Base-by-base conservation (phyloP, 768 basidiomycete species). In the Cytidiella melzeri region DNA sequence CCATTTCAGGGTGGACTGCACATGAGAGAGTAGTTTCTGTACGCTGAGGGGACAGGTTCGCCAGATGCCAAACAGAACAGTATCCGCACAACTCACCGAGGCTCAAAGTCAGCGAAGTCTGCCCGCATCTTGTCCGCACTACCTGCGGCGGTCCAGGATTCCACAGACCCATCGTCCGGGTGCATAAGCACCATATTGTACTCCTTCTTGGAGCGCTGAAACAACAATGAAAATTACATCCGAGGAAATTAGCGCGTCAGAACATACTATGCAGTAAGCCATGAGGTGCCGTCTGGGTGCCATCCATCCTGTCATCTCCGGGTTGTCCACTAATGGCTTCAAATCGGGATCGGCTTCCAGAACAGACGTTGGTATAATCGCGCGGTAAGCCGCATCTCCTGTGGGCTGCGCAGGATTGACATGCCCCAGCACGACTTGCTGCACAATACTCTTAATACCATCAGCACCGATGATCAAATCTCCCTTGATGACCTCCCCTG, bases 371-470 rank as follows among this genome's bases (percentile, higher is more conserved):
- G 75, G 67, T 28, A 84, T 66, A 24, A 74, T 66, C 4, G 78
- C 76, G 43, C 83, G 73, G 56, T 81, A 84, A 0, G 80, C 83
- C 0, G 79, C 76, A 55, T 85, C 81, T 0, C 81, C 84, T 0
- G 84, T 84, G 3, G 78, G 69, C 7, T 56, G 54, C 0, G 71
- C 71, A 0, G 75, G 68, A 27, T 69, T 69, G 38, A 73, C 69
- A 0, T 64, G 64, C 0, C 71, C 72, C 0, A 78, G 72, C n/a
- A 81, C 71, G 27, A 76, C 70, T 26, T 74, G 65, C 55, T 74
- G 74, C 1, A 79, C 55, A 13, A 64, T 52, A 55, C 79, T 81
- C 63, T 76, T 81, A 43, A 76, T 63, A 23, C 68, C 69, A 43
- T 69, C 70, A 7, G 70, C 70, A 12, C 65, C 71, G 20, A 73